Evolutionary conservation across 2,329 filamentous ascomycete species (phyloP).

Genomic region (Epichloe bromicola): DNA sequence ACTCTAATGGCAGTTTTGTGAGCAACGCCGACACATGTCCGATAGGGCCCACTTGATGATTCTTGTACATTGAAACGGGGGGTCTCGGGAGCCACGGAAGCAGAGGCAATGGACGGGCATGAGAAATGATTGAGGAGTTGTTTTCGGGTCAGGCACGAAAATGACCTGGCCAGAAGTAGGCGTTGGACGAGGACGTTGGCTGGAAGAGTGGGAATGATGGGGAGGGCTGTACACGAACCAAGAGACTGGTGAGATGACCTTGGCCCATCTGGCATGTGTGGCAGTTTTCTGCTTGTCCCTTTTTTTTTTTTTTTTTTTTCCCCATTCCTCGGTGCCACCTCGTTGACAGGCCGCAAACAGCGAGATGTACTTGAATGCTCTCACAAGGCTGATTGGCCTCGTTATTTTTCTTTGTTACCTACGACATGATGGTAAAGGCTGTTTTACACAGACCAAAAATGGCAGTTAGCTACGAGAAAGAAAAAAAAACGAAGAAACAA

Average conservation of each 20-base stretch:
- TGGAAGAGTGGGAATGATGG: not conserved
- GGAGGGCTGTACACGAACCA: not conserved
- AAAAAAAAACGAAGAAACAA: not conserved
- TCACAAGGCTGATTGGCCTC: not conserved
- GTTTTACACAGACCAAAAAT: not conserved
- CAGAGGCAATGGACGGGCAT: not conserved
- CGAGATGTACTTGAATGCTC: not conserved
- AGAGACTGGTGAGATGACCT: not conserved
- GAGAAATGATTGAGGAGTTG: not conserved
- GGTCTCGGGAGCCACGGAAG: not conserved
- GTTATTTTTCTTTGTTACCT: not conserved
- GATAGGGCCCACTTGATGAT: not conserved
- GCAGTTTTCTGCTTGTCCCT: not conserved
- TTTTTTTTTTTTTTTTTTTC: not conserved
- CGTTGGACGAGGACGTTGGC: not conserved
- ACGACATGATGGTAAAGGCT: not conserved
- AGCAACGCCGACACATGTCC: not conserved
- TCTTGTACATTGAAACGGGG: slow-evolving; percentile 3
- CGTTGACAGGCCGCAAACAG: not conserved
- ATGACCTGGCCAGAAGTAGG: not conserved
- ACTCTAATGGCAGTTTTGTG: not conserved
- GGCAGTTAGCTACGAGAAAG: not conserved
- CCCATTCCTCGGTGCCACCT: not conserved
- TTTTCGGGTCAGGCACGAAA: not conserved
- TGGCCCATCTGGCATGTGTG: not conserved